Evolutionary conservation across 2,329 filamentous ascomycete species (phyloP).

Genomic region (Ophiostoma pallidulum): DNA sequence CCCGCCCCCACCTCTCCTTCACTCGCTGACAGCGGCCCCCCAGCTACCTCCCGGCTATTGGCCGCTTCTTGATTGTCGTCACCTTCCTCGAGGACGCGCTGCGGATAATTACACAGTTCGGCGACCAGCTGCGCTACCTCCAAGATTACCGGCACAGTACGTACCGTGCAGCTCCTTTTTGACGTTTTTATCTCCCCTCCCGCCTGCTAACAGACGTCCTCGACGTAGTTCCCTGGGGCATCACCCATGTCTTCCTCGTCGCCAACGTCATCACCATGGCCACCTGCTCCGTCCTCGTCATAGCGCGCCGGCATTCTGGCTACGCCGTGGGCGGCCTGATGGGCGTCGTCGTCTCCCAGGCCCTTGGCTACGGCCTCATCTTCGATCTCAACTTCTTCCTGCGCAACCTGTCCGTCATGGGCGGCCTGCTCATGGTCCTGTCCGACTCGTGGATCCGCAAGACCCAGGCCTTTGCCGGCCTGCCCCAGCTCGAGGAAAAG

Average conservation of each 20-base stretch:
- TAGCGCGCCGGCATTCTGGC: conserved; percentile 84
- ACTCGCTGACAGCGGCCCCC: too few relatives aligned
- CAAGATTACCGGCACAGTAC: conserved; percentile 88
- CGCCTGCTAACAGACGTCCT: conserved; percentile 14
- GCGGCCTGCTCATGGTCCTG: conserved; percentile 93
- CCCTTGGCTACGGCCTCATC: conserved; percentile 92
- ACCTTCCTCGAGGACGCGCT: conserved; percentile 96
- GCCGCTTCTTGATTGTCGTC: conserved; percentile 93
- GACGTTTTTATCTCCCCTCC: not conserved
- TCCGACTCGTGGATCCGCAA: conserved; percentile 98
- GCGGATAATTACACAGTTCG: conserved; percentile 96
- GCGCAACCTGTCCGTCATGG: conserved; percentile 94
- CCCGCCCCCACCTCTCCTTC: too few relatives aligned
- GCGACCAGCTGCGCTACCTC: conserved; percentile 85
- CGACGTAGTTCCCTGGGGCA: conserved; percentile 81
- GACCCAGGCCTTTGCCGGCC: conserved; percentile 88
- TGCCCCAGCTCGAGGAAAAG: conserved; percentile 94
- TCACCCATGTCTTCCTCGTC: conserved; percentile 90
- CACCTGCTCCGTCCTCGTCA: conserved; percentile 73
- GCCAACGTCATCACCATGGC: conserved; percentile 84
- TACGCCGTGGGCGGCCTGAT: conserved; percentile 87
- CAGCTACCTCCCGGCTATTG: conserved; percentile 89
- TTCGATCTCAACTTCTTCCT: conserved; percentile 99
- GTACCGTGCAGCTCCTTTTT: conserved; percentile 25
- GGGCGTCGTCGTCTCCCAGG: conserved; percentile 83